Conservation (phyloP, 306 rosid species). For the Vigna unguiculata region DNA sequence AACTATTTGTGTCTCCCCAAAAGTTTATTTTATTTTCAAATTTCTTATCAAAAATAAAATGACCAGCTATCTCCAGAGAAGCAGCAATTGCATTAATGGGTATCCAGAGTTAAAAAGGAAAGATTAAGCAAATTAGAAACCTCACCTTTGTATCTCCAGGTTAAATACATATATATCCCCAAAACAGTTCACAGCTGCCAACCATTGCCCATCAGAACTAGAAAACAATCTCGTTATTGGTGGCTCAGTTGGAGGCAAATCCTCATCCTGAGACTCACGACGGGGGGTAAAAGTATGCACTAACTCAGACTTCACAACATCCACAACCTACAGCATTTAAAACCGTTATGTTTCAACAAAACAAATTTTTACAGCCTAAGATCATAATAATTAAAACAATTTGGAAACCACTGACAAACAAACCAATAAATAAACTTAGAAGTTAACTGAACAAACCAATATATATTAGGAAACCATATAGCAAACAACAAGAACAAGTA, state of each 20-base stretch:
- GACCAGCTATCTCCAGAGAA: slow-evolving; percentile 5
- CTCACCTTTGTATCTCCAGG: slow-evolving; percentile 79
- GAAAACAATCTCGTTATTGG: slow-evolving; percentile 92
- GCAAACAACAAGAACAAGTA: neutral
- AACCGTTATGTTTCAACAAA: slow-evolving; percentile 29
- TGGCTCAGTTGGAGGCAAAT: slow-evolving; percentile 75
- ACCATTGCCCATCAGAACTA: slow-evolving; percentile 96
- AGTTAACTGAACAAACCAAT: neutral
- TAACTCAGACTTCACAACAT: slow-evolving; percentile 55
- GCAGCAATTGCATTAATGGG: slow-evolving; percentile 1
- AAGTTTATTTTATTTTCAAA: neutral
- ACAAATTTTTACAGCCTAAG: slow-evolving; percentile 14
- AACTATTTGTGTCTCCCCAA: neutral
- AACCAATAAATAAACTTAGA: neutral
- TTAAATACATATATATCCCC: slow-evolving; percentile 93
- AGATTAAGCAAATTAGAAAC: slow-evolving; percentile 8
- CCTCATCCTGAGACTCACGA: slow-evolving; percentile 61
- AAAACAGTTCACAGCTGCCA: slow-evolving; percentile 97
- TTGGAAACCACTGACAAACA: slow-evolving; percentile 7
- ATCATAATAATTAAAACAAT: neutral
- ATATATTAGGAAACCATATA: neutral
- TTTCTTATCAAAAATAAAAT: neutral
- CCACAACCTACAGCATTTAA: slow-evolving; percentile 70
- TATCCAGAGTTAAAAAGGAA: neutral
- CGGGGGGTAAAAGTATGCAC: slow-evolving; percentile 80